Evolutionary conservation across 208 protist genomes (phyloP), one percentile per base, ranked within the genome.

Genomic region (Trypanosoma theileri): DNA sequence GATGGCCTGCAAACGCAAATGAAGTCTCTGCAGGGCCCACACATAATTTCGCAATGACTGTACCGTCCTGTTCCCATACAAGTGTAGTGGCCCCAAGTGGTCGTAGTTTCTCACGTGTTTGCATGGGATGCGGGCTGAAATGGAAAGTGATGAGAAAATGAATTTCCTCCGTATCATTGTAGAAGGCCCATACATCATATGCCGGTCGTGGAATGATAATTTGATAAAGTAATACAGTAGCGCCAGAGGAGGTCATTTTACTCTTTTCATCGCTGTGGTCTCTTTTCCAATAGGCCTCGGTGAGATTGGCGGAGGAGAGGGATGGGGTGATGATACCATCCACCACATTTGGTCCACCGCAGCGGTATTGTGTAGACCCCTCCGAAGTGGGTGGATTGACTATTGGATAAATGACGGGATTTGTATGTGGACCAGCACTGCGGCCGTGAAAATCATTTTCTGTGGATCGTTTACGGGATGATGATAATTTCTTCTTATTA

Each of bases 161-260:
- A 14, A 60, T 71, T 66, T 82, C 66, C 11, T 35, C 41, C 17
- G 79, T 79, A 66, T 90, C 84, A 48, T 90, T 90, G 79, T 87
- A 90, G 58, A 90, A 90, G 14, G 81, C 71, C 84, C 81, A 87
- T 59, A 71, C 44, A 52, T 81, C 62, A 51, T 31, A 52, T 19
- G 41, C 19, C 9, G 40, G 58, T 8, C 41, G 58, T 1, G 35
- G 41, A 17, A 51, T 13, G 19, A 62, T 10, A 62, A 62, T 48
- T 17, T 41, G 42, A 31, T 62, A 51, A 11, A 62, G 21, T 7
- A 51, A 22, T 19, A 62, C 41, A 50, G 3, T 16, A 24, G 28
- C 4, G 6, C 6, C 28, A 1, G 28, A 6, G n/a, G n/a, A n/a
- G n/a, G n/a, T n/a, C n/a, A n/a, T n/a, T n/a, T n/a, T n/a, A n/a